These are phyloP conservation scores for Scorias spongiosa DNA, from an alignment of 2,329 filamentous ascomycete species.

Conservation along the genomic window DNA sequence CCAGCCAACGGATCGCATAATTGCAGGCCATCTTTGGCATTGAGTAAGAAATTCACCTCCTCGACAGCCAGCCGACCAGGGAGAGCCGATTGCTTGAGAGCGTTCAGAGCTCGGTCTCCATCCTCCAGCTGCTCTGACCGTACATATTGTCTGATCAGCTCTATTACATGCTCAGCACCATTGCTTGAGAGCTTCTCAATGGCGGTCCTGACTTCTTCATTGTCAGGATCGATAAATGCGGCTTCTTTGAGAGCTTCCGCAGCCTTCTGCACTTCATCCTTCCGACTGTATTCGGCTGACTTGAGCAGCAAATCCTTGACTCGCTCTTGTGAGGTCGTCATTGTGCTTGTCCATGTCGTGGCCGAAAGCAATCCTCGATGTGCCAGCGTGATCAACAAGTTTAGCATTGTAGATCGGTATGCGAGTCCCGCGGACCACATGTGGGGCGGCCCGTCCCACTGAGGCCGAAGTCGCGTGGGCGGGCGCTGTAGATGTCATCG, in stretches of 20 bases:
- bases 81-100: conserved; percentile 17
- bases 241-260: conserved; percentile 29
- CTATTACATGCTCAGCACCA: conserved; percentile 7
- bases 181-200: conserved; percentile 24
- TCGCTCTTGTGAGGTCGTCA: conserved; percentile 11
- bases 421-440: no score
- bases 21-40: conserved; percentile 17
- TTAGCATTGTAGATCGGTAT: no score
- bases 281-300: conserved; percentile 10
- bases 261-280: conserved; percentile 22
- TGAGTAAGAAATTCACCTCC: conserved; percentile 27
- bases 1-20: conserved; percentile 27
- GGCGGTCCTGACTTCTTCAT: conserved; percentile 24
- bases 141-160: conserved; percentile 12
- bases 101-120: conserved; percentile 24
- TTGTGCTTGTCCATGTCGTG: conserved; percentile 1
- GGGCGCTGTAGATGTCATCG: no score
- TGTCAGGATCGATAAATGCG: conserved; percentile 27
- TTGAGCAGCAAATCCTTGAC: conserved; percentile 10
- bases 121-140: conserved; percentile 20
- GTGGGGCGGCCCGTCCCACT: no score
- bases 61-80: conserved; percentile 23
- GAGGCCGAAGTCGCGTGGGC: no score
- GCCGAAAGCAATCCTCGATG: no score
- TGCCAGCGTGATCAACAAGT: no score